Evolutionary conservation across 306 rosid species (phyloP).

Genomic region (Coriaria nepalensis): DNA sequence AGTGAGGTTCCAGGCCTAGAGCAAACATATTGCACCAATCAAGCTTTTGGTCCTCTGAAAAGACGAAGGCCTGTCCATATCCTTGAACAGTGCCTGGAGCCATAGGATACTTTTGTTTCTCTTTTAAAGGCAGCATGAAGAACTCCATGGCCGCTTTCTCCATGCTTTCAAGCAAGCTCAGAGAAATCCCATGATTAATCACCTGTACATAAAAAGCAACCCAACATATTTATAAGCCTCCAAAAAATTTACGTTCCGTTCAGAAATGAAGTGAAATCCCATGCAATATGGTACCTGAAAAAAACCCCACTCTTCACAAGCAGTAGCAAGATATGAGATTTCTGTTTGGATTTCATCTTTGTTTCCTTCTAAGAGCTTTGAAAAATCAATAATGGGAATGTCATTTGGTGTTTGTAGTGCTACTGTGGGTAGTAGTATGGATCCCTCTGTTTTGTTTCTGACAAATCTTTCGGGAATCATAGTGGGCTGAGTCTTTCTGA

Average conservation of each 20-base stretch:
- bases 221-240: conserved; percentile 13
- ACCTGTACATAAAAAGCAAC: conserved; percentile 28
- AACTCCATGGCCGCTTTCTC: conserved; percentile 58
- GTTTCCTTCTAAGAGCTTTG: conserved; percentile 40
- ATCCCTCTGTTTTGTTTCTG: conserved; percentile 61
- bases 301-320: conserved; percentile 88
- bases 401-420: conserved; percentile 17
- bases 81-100: conserved; percentile 88
- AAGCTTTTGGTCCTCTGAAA: conserved; percentile 89
- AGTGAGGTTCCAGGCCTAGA: conserved; percentile 64
- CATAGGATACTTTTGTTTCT: conserved; percentile 78
- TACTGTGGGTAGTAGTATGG: conserved; percentile 23
- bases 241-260: not conserved
- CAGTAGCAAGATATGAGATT: conserved; percentile 39
- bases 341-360: conserved; percentile 32
- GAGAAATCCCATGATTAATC: conserved; percentile 65
- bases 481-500: conserved; percentile 48
- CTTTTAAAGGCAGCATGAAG: conserved; percentile 83
- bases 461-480: conserved; percentile 80
- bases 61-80: conserved; percentile 92
- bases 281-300: conserved; percentile 52
- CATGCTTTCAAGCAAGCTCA: conserved; percentile 42
- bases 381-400: conserved; percentile 69
- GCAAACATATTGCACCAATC: conserved; percentile 99
- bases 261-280: not conserved